Base-by-base conservation (phyloP, 352 stramenopile genomes). In the Pythium rhizo-oryzae region DNA sequence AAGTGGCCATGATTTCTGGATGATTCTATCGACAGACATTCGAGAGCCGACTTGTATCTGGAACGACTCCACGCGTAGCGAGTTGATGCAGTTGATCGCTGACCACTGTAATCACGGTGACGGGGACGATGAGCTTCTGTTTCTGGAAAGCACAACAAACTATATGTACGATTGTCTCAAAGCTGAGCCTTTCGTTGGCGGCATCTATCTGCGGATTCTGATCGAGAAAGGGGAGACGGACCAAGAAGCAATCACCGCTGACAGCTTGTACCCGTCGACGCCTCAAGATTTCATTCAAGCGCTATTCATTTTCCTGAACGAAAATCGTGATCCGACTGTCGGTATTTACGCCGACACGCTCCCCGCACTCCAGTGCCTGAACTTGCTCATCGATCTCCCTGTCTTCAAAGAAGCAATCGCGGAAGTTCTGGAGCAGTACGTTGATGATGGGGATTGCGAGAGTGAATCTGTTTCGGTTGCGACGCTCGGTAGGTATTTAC, bases 131-230 rank as follows among this genome's bases (percentile, higher is more conserved):
- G 81, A 81, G 30, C 50, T 92, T 43, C 85, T 79, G 0, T 85
- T 93, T 57, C 47, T 94, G 59, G 86, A 94, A 59, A 90, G 68
- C 53, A 76, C 83, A 5, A 81, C 76, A 2, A 90, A 79, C 61
- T 84, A 94, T 69, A 91, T 92, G 80, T 94, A 94, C 62, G 84
- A 93, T 70, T 91, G 84, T 57, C 56, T 94, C 16, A 88, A 87
- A 44, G 73, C 76, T 8, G 84, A 94, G 28, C 84, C 86, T 12
- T 77, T 79, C 28, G 78, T 93, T 51, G 84, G 83, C 35, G 84
- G 83, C 9, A 89, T 94, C 18, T 94, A 90, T 64, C 54, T 94
- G n/a, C 69, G 75, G 3, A 80, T 93, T 44, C 65, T 94, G 28
- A 70, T 93, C 23, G 83, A 90, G 46, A 92, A 90, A 62, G 75